phyloP scores from a whole-genome alignment of 208 protist genomes.

The Endotrypanum monterogeii region DNA sequence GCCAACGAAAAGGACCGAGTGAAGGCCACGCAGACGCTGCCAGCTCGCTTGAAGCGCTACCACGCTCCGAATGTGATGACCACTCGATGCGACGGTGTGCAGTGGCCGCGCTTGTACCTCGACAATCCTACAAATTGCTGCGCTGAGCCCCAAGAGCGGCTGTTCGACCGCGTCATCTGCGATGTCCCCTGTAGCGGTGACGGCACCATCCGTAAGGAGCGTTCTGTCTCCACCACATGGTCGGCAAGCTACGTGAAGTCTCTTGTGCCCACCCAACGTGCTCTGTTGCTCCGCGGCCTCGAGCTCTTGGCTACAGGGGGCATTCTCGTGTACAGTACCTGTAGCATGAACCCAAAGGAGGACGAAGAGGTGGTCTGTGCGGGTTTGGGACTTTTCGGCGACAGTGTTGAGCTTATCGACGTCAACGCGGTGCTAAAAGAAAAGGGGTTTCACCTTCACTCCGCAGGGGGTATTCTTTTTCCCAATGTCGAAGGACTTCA shows the following conservation, averaged over 20 bases:
- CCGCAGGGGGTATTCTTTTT: conserved; percentile 53
- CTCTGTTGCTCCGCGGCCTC: conserved; percentile 86
- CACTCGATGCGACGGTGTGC: conserved; percentile 84
- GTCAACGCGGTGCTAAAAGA: conserved; percentile 64
- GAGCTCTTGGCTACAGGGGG: conserved; percentile 83
- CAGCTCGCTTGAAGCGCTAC: conserved; percentile 88
- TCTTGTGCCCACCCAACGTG: conserved; percentile 87
- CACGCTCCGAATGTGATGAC: conserved; percentile 86
- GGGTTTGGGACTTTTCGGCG: conserved; percentile 73
- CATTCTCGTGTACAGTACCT: conserved; percentile 97
- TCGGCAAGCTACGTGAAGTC: conserved; percentile 77
- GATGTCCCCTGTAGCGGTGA: conserved; percentile 97
- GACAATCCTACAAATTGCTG: conserved; percentile 15
- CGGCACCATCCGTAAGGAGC: conserved; percentile 95
- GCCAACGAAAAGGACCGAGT: conserved; percentile 91
- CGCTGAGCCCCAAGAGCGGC: conserved; percentile 38
- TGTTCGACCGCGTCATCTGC: conserved; percentile 93
- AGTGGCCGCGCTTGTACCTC: conserved; percentile 85
- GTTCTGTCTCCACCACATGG: conserved; percentile 84
- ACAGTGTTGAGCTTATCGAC: conserved; percentile 85
- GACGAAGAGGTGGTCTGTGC: conserved; percentile 95
- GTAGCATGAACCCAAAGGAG: conserved; percentile 96
- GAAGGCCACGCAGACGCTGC: conserved; percentile 93
- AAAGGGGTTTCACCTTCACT: conserved; percentile 57
- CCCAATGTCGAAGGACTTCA: conserved; percentile 58